Evolutionary conservation across 208 protist genomes (phyloP).

Genomic region (Leishmania guyanensis): DNA sequence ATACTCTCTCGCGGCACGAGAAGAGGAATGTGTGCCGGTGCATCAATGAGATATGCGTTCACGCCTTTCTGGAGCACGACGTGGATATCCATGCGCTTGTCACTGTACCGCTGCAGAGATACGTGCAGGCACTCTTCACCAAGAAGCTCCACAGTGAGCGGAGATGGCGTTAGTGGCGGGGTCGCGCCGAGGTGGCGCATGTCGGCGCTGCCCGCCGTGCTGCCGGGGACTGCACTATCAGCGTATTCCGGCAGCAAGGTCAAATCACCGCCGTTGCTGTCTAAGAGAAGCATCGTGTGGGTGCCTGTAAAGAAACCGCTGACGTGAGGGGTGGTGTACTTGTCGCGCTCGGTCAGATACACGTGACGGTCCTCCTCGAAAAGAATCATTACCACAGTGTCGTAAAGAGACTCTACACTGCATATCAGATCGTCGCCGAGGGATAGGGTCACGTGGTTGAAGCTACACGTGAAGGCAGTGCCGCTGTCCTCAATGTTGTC

Average conservation of each 20-base stretch:
- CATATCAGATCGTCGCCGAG: constrained; percentile 41
- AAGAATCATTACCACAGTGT: constrained; percentile 45
- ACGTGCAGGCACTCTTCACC: constrained; percentile 37
- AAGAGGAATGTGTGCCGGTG: constrained; percentile 32
- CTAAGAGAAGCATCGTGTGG: constrained; percentile 24
- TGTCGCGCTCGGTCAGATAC: constrained; percentile 42
- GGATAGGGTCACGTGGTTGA: constrained; percentile 34
- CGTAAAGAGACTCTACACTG: constrained; percentile 47
- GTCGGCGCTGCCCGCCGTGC: background rate
- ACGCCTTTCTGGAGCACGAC: constrained; percentile 39
- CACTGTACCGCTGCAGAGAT: constrained; percentile 42
- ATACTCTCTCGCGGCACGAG: constrained; percentile 34
- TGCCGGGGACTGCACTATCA: background rate
- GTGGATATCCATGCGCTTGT: constrained; percentile 58
- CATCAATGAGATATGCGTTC: constrained; percentile 37
- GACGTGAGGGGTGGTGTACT: constrained; percentile 40
- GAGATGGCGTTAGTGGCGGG: constrained; percentile 16
- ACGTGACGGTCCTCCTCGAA: constrained; percentile 58
- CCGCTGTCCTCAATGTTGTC: constrained; percentile 49
- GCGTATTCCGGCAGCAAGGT: constrained; percentile 19
- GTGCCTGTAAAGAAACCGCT: constrained; percentile 34
- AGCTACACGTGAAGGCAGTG: constrained; percentile 44
- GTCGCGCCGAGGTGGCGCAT: background rate
- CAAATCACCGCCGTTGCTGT: constrained; percentile 20
- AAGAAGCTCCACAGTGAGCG: constrained; percentile 33